Conservation (phyloP, 1,284 basidiomycete species). For the Agaricales sp. region DNA sequence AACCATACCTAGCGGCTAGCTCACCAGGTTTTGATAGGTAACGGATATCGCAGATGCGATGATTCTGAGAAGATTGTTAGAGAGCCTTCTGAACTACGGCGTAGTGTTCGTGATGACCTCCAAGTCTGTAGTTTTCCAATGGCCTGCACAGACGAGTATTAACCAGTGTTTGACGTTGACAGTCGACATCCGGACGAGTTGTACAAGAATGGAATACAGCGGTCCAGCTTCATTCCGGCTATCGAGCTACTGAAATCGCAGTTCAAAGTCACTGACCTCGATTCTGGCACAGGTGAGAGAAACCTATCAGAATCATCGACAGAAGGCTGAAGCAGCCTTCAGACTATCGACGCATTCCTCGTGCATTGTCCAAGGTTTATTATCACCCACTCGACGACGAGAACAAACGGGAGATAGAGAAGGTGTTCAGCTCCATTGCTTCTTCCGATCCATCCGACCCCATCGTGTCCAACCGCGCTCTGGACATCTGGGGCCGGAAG, state of each 20-base stretch:
- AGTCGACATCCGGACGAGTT: conserved; percentile 96
- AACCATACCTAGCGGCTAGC: background rate
- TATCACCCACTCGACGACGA: conserved; percentile 68
- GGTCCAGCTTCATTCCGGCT: conserved; percentile 91
- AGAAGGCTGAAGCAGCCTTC: conserved; percentile 15
- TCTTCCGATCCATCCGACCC: conserved; percentile 43
- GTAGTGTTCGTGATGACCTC: conserved; percentile 95
- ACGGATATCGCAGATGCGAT: conserved; percentile 99
- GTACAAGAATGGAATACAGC: conserved; percentile 98
- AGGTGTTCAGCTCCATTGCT: conserved; percentile 72
- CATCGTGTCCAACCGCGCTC: conserved; percentile 52
- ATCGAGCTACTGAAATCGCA: conserved; percentile 88
- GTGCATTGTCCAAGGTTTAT: conserved; percentile 88
- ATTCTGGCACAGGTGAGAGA: conserved; percentile 79
- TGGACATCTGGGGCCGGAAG: conserved; percentile 85
- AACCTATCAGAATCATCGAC: conserved; percentile 10
- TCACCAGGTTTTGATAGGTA: conserved; percentile 64
- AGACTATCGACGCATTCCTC: conserved; percentile 91
- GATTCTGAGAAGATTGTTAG: conserved; percentile 88
- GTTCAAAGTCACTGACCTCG: conserved; percentile 84
- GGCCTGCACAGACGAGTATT: conserved; percentile 3
- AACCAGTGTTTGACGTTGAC: conserved; percentile 5
- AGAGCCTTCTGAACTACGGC: conserved; percentile 78
- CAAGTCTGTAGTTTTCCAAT: conserved; percentile 50
- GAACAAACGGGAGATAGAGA: conserved; percentile 64